Base-by-base conservation (phyloP, 2,329 filamentous ascomycete species). In the Dendrostoma leiphaemia region DNA sequence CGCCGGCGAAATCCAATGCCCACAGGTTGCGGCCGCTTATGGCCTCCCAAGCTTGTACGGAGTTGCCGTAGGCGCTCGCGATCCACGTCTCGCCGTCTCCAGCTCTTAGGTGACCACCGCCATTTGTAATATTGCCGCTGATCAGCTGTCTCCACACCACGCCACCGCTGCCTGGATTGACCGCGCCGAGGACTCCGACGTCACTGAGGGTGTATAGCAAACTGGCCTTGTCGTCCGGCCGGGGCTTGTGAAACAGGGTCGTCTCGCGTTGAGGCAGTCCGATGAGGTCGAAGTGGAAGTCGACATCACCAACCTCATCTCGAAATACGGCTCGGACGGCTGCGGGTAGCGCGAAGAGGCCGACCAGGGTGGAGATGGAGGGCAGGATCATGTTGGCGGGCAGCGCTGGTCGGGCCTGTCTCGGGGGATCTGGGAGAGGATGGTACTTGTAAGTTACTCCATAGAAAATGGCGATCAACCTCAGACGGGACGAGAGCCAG, bases 201-300 rank as follows among this genome's bases (percentile, higher is more conserved):
- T 97, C 90, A 60, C 90, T 95, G 41, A 97, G 76, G 0, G 94
- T 95, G 70, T 97, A 99, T 49, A 99, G 80, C 34, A 99, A 80
- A 51, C 90, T 93, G 32, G 92, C 92, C 70, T 90, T 91, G 59
- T 93, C 92, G 62, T 86, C 83, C 59, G 83, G 80, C 65, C 88
- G 82, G 35, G 94, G 93, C 63, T 86, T 88, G 74, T 97, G 91
- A 83, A 97, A 97, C 81, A 97, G 95, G 63, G 93, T 97, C 58
- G 90, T 89, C 59, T 90, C 84, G 68, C 83, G 78, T 69, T 88
- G 88, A 51, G 94, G 91, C 34, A 90, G 74, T 65, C 94, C 94
- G 65, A 99, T 77, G 46, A 97, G 85, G 61, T 90, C 84, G 75
- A 96, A 86, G 74, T 97, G 93, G 75, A 91, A 97, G 74, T 99